A percentile compares a stretch with the other conserved stretches of the same genome.
Conservation (phyloP, 2,329 filamentous ascomycete species). For the Periconia sp. region DNA sequence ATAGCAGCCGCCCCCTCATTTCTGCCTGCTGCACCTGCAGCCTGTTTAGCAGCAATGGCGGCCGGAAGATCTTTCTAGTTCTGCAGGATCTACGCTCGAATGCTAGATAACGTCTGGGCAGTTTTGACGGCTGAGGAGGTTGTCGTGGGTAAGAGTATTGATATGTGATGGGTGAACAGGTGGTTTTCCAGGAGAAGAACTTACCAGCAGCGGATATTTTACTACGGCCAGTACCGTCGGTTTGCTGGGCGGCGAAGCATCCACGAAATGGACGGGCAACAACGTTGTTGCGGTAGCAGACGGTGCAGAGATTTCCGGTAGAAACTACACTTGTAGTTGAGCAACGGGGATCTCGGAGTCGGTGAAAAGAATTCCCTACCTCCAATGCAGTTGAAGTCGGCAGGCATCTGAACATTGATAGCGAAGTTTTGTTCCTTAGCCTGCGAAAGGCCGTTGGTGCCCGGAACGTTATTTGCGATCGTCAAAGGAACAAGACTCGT, state of each 20-base stretch:
- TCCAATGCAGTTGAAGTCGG: slow-evolving; percentile 60
- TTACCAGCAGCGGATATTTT: slow-evolving; percentile 35
- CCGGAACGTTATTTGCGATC: slow-evolving; percentile 66
- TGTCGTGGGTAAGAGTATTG: not conserved
- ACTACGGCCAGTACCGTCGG: slow-evolving; percentile 46
- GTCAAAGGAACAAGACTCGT: slow-evolving; percentile 56
- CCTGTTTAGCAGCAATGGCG: slow-evolving; percentile 55
- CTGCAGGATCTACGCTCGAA: slow-evolving; percentile 57
- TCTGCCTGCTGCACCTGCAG: slow-evolving; percentile 46
- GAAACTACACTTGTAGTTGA: slow-evolving; percentile 49
- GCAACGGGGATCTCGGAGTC: slow-evolving; percentile 57
- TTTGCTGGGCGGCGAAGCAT: slow-evolving; percentile 64
- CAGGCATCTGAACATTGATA: slow-evolving; percentile 63
- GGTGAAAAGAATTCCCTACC: slow-evolving; percentile 45
- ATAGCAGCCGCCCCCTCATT: slow-evolving; percentile 47
- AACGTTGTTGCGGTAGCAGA: slow-evolving; percentile 67
- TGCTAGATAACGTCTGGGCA: slow-evolving; percentile 51
- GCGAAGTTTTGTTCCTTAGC: slow-evolving; percentile 63
- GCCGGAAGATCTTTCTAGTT: slow-evolving; percentile 59
- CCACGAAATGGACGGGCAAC: slow-evolving; percentile 69
- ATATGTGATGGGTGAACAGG: slow-evolving; percentile 5
- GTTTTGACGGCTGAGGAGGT: slow-evolving; percentile 52
- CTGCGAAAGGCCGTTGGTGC: slow-evolving; percentile 63
- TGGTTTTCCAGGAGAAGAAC: slow-evolving; percentile 6
- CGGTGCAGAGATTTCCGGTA: slow-evolving; percentile 67